Conservation (phyloP, 306 rosid genomes). For the Dalbergia cochinchinensis region DNA sequence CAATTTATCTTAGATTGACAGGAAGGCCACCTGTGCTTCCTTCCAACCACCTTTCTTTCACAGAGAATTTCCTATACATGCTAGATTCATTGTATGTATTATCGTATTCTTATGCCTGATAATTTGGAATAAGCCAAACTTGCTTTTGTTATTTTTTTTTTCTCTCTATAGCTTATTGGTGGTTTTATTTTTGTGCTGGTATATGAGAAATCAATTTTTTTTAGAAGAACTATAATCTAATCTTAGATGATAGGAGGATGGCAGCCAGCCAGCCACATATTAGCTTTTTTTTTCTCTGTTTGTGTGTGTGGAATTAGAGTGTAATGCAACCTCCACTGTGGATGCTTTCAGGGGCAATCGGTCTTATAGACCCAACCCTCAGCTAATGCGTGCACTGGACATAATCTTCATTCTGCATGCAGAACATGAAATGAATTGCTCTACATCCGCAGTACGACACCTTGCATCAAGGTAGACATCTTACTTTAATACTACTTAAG, state of each 20-base stretch:
- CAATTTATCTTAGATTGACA: conserved; percentile 81
- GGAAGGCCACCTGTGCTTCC: conserved; percentile 96
- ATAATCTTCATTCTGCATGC: conserved; percentile 90
- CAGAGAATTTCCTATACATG: conserved; percentile 92
- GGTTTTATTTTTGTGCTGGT: not conserved
- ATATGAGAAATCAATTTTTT: conserved; percentile 13
- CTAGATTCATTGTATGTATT: conserved; percentile 87
- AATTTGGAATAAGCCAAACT: conserved; percentile 10
- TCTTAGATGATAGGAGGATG: conserved; percentile 29
- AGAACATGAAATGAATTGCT: conserved; percentile 97
- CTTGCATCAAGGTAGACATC: conserved; percentile 82
- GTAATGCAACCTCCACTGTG: conserved; percentile 13
- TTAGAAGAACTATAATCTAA: conserved; percentile 3
- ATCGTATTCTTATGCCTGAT: conserved; percentile 6
- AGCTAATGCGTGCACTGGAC: conserved; percentile 78
- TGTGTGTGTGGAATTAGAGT: not conserved
- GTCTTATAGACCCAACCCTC: conserved; percentile 83
- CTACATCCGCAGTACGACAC: conserved; percentile 91
- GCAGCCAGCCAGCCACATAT: not conserved
- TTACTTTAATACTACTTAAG: conserved; percentile 13
- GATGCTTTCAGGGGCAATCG: conserved; percentile 72
- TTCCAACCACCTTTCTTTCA: conserved; percentile 79
- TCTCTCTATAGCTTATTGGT: conserved; percentile 12
- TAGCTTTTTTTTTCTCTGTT: not conserved
- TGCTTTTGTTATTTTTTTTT: not conserved